phyloP scores from a whole-genome alignment of 148 eudicot species.

The Rhododendron simsii region DNA sequence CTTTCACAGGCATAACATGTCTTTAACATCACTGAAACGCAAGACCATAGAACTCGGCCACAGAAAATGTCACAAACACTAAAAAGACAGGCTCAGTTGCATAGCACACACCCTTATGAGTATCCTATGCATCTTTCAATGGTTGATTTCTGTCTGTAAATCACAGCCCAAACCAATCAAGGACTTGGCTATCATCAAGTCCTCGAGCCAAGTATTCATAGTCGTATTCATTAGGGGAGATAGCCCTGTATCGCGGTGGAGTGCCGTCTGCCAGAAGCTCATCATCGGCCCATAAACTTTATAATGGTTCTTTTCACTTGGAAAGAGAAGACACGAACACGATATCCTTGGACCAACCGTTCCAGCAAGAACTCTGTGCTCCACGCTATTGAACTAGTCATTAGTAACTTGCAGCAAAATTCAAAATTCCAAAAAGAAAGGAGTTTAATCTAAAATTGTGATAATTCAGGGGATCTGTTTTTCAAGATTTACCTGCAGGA shows the following conservation, averaged over 20 bases:
- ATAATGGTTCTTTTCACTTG: neutral
- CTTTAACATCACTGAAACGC: neutral
- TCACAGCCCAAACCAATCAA: neutral
- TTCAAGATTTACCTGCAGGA: too few species aligned
- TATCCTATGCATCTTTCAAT: neutral
- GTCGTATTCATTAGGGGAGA: neutral
- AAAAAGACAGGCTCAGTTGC: neutral
- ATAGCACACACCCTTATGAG: neutral
- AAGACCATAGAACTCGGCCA: neutral
- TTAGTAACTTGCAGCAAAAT: conserved; percentile 50
- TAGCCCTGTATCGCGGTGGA: neutral
- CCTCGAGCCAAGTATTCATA: neutral
- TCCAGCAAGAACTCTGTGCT: conserved; percentile 52
- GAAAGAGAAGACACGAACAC: neutral
- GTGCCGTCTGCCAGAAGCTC: neutral
- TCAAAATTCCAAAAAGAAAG: neutral
- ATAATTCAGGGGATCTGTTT: too few species aligned
- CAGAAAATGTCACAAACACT: neutral
- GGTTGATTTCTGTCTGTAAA: neutral
- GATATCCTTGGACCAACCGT: neutral
- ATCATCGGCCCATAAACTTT: neutral
- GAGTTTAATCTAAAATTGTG: too few species aligned
- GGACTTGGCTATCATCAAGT: neutral
- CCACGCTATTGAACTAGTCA: conserved; percentile 61
- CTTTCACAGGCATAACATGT: neutral